A percentile compares a stretch with the other conserved stretches of the same genome.
Conservation (phyloP, 2,329 filamentous ascomycete genomes). For the Botrytis galanthina region DNA sequence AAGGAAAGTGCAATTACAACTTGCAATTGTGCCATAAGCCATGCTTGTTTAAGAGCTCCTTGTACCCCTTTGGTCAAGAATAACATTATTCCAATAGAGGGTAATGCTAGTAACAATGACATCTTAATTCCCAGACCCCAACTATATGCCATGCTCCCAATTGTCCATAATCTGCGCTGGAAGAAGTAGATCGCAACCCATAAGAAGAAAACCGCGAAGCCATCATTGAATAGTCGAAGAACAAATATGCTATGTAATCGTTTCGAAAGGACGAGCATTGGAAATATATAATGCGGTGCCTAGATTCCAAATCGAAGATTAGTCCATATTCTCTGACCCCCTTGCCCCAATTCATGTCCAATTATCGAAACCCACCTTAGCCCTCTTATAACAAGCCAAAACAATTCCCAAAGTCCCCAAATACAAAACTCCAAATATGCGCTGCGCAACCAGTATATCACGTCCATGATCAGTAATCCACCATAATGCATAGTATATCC, state of each 20-base stretch:
- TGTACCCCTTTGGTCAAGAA: conserved; percentile 69
- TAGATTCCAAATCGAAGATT: conserved; percentile 38
- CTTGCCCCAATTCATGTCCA: not conserved
- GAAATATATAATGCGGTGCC: conserved; percentile 84
- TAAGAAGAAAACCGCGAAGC: conserved; percentile 79
- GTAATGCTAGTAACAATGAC: conserved; percentile 79
- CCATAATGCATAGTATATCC: conserved; percentile 81
- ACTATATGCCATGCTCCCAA: conserved; percentile 71
- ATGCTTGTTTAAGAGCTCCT: conserved; percentile 64
- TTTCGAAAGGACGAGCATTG: conserved; percentile 84
- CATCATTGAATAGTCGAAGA: conserved; percentile 93
- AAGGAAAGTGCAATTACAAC: conserved; percentile 68
- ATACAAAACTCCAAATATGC: conserved; percentile 79
- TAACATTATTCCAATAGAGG: conserved; percentile 74
- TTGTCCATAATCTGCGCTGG: conserved; percentile 70
- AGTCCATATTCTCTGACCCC: not conserved
- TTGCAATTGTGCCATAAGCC: conserved; percentile 76
- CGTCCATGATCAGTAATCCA: conserved; percentile 71
- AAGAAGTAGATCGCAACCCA: conserved; percentile 78
- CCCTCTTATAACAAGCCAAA: conserved; percentile 75
- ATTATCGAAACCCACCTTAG: conserved; percentile 53
- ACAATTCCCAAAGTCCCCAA: conserved; percentile 72
- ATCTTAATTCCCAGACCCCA: conserved; percentile 91
- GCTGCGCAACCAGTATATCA: conserved; percentile 78
- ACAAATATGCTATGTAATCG: conserved; percentile 91